Percentiles rank a stretch among this genome's conserved stretches.
Conservation (phyloP, 2,329 filamentous ascomycete genomes). For the Cadophora malorum region DNA sequence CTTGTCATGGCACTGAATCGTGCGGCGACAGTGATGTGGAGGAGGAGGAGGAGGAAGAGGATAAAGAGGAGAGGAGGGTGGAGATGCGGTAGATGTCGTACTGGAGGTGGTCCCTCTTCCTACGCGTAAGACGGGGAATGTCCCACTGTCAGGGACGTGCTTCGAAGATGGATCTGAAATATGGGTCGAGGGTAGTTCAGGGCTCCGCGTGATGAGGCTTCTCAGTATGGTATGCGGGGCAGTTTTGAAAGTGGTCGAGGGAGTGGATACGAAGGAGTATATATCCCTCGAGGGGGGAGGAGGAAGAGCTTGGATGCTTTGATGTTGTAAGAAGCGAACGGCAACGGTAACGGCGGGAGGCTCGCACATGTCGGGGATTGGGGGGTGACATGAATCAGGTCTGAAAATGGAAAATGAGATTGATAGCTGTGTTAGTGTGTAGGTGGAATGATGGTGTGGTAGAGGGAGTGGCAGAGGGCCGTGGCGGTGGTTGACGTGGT, state of each 20-base stretch:
- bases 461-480: background rate
- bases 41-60: constrained; percentile 3
- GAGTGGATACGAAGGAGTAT: constrained; percentile 17
- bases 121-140: constrained; percentile 11
- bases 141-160: constrained; percentile 13
- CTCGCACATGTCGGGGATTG: constrained; percentile 13
- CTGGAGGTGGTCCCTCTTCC: background rate
- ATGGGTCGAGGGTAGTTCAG: constrained; percentile 13
- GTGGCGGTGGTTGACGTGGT: background rate
- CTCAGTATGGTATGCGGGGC: constrained; percentile 19
- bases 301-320: constrained; percentile 1
- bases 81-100: constrained; percentile 6
- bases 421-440: background rate
- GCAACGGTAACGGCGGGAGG: constrained; percentile 2
- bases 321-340: background rate
- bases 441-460: background rate
- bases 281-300: constrained; percentile 9
- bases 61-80: constrained; percentile 12
- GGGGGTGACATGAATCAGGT: constrained; percentile 10
- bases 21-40: constrained; percentile 14
- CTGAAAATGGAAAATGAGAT: background rate
- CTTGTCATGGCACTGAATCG: constrained; percentile 23
- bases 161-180: constrained; percentile 19
- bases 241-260: constrained; percentile 3
- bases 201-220: constrained; percentile 16